A percentile compares a stretch with the other conserved stretches of the same genome.
phyloP scores from a whole-genome alignment of 1,284 basidiomycete genomes.

The Irpex lacteus region DNA sequence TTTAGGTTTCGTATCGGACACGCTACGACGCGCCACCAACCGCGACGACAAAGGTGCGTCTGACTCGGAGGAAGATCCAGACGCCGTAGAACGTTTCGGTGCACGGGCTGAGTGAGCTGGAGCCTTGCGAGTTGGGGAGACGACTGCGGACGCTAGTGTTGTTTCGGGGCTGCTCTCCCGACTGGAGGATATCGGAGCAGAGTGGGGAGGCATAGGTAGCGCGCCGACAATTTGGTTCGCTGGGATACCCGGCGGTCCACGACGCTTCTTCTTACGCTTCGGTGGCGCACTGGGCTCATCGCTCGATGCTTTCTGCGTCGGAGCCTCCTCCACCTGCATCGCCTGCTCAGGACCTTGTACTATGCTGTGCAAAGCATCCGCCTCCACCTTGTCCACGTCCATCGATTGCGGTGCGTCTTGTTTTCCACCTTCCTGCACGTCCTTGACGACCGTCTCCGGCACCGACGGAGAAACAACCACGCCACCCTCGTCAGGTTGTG shows the following conservation, averaged over 20 bases:
- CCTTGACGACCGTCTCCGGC: background rate
- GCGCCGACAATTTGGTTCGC: background rate
- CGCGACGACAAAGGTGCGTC: background rate
- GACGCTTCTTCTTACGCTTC: background rate
- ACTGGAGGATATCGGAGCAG: background rate
- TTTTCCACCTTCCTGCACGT: background rate
- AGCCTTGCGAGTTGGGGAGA: background rate
- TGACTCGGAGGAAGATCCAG: background rate
- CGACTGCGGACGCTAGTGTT: background rate
- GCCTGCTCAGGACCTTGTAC: background rate
- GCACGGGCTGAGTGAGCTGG: background rate
- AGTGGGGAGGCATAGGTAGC: background rate
- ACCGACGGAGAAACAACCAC: background rate
- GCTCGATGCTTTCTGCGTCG: background rate
- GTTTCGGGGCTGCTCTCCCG: conserved; percentile 1
- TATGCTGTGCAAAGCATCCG: background rate
- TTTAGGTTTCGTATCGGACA: background rate
- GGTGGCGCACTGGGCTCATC: background rate
- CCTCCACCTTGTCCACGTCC: background rate
- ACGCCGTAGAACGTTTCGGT: background rate
- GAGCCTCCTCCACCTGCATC: background rate
- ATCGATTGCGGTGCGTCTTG: background rate
- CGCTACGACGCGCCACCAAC: background rate
- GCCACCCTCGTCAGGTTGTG: background rate
- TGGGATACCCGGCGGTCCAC: background rate